Base-by-base conservation (phyloP, 768 basidiomycete genomes). In the Tylopilus balloui region DNA sequence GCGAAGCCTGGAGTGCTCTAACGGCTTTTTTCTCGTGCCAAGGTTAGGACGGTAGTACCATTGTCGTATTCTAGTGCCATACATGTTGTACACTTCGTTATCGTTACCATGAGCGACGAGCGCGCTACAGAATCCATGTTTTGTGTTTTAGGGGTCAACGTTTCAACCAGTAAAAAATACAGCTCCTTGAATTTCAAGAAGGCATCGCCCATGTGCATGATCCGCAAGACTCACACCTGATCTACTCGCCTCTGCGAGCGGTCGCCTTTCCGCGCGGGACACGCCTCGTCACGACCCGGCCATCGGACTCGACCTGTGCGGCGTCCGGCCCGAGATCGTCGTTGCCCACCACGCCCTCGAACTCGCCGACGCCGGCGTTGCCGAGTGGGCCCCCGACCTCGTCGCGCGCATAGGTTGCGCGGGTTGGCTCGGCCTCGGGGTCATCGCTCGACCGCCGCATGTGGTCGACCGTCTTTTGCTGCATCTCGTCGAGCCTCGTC, bases 381-480 rank as follows among this genome's bases (percentile, higher is more conserved):
- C 68, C 54, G 3, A 68, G 54, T 0, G 66, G 68, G 0, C 66
- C 66, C 14, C 39, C 32, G 4, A 68, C 34, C 46, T 68, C 62
- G 0, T 68, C 66, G 25, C 58, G 64, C 0, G 55, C 52, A 35
- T 68, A 66, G 9, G 48, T 15, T 3, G 68, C 67, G 10, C 62
- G 68, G 29, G 62, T 61, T 4, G 37, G 45, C 11, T 49, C 55
- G 25, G 42, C 47, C 7, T 68, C 58, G 6, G 44, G 38, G 23
- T 63, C 56, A 3, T 51, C 47, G 29, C 48, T 50, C 19, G 35
- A 10, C 27, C 39, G 53, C 3, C 23, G 45, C 4, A 51, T 37
- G 12, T 56, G 46, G 11, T 56, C 42, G 45, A 67, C 48, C 9
- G 66, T 69, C 38, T 55, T 57, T 19, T 51, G 21, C 23, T 56